A percentile compares a stretch with the other conserved stretches of the same genome.
These are phyloP conservation scores for Pythium apleroticum DNA, from an alignment of 352 stramenopile species.

Conservation along the genomic window DNA sequence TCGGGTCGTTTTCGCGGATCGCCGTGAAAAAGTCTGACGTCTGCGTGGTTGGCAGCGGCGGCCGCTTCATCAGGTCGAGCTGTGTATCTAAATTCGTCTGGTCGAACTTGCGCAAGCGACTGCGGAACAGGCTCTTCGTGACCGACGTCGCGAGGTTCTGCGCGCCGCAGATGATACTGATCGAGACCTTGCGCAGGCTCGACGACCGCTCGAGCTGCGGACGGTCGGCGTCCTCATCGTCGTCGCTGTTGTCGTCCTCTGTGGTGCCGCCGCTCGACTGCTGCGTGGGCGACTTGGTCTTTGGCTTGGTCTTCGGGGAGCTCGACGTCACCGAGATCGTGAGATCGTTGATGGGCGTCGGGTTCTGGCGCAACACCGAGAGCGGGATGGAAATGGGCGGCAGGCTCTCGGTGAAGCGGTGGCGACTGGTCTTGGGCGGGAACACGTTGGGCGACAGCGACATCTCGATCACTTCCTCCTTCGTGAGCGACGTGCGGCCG, in stretches of 20 bases:
- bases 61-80: slow-evolving; percentile 74
- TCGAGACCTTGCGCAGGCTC: slow-evolving; percentile 67
- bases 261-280: slow-evolving; percentile 3
- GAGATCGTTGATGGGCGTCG: slow-evolving; percentile 48
- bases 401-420: slow-evolving; percentile 78
- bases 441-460: slow-evolving; percentile 79
- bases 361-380: slow-evolving; percentile 63
- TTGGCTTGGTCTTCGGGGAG: background rate
- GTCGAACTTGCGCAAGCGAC: slow-evolving; percentile 65
- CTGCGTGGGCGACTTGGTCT: background rate
- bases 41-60: slow-evolving; percentile 39
- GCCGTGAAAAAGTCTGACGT: slow-evolving; percentile 77
- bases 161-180: slow-evolving; percentile 72
- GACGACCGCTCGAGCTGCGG: slow-evolving; percentile 12
- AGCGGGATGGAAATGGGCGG: slow-evolving; percentile 83
- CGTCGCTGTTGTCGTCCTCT: slow-evolving; percentile 3
- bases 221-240: slow-evolving; percentile 3
- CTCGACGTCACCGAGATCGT: slow-evolving; percentile 15
- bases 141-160: slow-evolving; percentile 71
- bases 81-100: slow-evolving; percentile 40
- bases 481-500: slow-evolving; percentile 60
- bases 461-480: slow-evolving; percentile 85
- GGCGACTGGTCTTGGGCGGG: slow-evolving; percentile 82
- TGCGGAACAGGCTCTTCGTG: slow-evolving; percentile 72
- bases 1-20: slow-evolving; percentile 78